Base-by-base conservation (phyloP, 2,329 filamentous ascomycete species). In the Aureobasidium subglaciale region DNA sequence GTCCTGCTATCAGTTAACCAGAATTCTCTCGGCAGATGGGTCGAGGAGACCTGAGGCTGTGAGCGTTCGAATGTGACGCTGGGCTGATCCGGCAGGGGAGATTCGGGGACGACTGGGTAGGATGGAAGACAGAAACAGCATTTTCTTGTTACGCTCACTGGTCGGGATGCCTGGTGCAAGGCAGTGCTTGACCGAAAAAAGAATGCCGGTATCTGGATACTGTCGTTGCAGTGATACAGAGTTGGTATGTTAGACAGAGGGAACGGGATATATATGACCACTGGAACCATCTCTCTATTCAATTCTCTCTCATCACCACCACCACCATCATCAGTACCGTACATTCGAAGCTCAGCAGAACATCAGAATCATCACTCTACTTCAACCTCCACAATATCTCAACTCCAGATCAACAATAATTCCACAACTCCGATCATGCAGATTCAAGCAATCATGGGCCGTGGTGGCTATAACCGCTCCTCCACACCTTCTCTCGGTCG, bases 391-490 rank as follows among this genome's bases (percentile, higher is more conserved):
- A 7, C 10, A 5, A 0, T 13, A 6, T 30, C 25, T 43, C 22
- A 41, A 15, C 5, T 4, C 5, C 18, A 20, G 9, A 24, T 9
- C 29, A 11, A 9, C 16, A 8, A 35, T 46, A 50, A 50, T 43
- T 58, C 57, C 60, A 59, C 46, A 24, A 34, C 15, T 18, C 16
- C 22, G 29, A 48, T 9, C 29, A 55, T 55, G 52, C n/a, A 45
- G 24, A n/a, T 24, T 5, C 40, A 37, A 46, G 57, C 45, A 46
- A 58, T 48, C 61, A 71, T 68, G 68, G 68, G 67, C 60, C 70
- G 70, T 52, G 70, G 69, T 60, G 72, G 71, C 49, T 75, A 74
- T 69, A 74, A 74, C 68, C 72, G 65, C 63, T 61, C 62, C 32
- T 38, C 24, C 10, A 5, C 25, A 46, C 49, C 38, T 41, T 3